Conservation (phyloP, 2,329 filamentous ascomycete species). For the Apiospora rasikravindrae region DNA sequence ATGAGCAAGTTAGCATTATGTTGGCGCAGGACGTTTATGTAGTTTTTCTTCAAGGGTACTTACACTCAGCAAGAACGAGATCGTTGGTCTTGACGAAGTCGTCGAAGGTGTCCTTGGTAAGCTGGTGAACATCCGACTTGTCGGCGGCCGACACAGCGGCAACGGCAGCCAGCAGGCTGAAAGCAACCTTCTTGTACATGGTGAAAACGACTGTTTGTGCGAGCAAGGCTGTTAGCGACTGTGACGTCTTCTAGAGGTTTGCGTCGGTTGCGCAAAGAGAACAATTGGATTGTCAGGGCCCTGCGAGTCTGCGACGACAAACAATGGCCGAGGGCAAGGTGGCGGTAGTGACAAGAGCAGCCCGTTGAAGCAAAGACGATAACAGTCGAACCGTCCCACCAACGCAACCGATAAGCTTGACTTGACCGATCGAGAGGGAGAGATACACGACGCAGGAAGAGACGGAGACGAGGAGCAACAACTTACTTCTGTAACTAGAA, state of each 20-base stretch:
- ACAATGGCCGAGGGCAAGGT: background rate
- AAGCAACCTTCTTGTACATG: constrained; percentile 47
- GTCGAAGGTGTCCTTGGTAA: constrained; percentile 87
- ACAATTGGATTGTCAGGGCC: background rate
- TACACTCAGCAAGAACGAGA: constrained; percentile 93
- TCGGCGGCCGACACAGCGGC: constrained; percentile 54
- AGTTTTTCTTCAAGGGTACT: constrained; percentile 41
- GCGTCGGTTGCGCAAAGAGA: background rate
- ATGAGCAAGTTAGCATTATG: constrained; percentile 41
- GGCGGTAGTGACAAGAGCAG: background rate
- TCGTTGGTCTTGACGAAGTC: constrained; percentile 85
- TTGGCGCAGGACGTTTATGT: background rate
- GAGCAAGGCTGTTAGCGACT: constrained; percentile 4
- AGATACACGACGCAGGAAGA: background rate
- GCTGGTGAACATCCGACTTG: constrained; percentile 77
- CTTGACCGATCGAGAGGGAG: no score
- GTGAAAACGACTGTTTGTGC: constrained; percentile 23
- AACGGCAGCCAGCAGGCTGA: constrained; percentile 59
- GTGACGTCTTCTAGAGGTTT: background rate
- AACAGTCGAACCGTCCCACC: constrained; percentile 3
- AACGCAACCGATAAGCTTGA: constrained; percentile 3
- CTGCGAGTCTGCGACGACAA: background rate
- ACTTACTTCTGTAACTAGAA: constrained; percentile 13
- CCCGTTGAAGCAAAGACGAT: background rate
- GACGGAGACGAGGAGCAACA: background rate